Conservation (phyloP, 148 eudicot genomes). For the Hydrangea macrophylla region DNA sequence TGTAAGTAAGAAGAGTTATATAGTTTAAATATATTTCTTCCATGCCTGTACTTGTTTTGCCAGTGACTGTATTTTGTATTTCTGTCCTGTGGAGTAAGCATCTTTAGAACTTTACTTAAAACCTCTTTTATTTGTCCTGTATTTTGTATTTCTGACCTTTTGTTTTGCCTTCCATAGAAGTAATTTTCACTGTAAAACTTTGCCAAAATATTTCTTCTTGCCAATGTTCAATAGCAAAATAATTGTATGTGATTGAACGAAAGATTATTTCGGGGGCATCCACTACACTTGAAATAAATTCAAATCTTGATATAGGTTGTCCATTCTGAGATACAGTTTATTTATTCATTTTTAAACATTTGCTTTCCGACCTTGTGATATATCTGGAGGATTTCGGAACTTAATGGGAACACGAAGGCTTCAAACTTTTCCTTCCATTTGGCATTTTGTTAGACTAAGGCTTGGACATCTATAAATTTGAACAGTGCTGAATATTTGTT, state of each 20-base stretch:
- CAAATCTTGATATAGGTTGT: neutral
- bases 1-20: constrained; percentile 34
- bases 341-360: no score
- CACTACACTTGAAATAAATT: neutral
- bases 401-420: neutral
- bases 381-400: neutral
- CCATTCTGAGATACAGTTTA: neutral
- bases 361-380: no score
- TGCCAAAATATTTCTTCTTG: neutral
- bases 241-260: neutral
- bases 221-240: neutral
- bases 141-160: neutral
- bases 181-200: constrained; percentile 2
- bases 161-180: neutral
- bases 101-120: neutral
- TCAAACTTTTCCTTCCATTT: neutral
- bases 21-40: neutral
- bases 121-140: no score
- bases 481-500: neutral
- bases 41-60: neutral
- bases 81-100: neutral
- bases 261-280: neutral
- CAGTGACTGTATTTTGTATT: neutral
- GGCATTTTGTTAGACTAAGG: neutral
- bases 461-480: neutral